phyloP scores from a whole-genome alignment of 805 yeast genomes.

The Teunomyces aglyptinius region DNA sequence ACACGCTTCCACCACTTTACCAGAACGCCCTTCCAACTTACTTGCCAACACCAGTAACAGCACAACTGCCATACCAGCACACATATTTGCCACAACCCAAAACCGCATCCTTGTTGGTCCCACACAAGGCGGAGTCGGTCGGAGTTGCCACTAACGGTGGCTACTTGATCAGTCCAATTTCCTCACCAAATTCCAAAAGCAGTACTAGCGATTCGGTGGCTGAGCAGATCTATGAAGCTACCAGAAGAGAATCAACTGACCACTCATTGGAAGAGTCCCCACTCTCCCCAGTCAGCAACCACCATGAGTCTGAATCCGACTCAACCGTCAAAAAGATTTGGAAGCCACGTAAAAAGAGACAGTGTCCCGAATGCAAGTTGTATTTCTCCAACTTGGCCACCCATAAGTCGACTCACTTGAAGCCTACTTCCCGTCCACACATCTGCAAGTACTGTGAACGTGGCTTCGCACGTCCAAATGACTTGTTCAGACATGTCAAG shows the following conservation, averaged over 20 bases:
- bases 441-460: slow-evolving; percentile 74
- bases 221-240: slow-evolving; percentile 1
- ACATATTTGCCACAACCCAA: slow-evolving; percentile 3
- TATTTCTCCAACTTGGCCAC: slow-evolving; percentile 80
- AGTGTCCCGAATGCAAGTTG: slow-evolving; percentile 67
- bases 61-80: slow-evolving; percentile 4
- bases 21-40: background rate
- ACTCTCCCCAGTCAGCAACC: background rate
- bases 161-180: slow-evolving; percentile 12
- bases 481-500: slow-evolving; percentile 78
- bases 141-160: slow-evolving; percentile 2
- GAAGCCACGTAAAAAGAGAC: slow-evolving; percentile 61
- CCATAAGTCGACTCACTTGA: slow-evolving; percentile 74
- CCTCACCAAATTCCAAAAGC: slow-evolving; percentile 14
- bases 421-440: slow-evolving; percentile 72
- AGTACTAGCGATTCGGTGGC: slow-evolving; percentile 3
- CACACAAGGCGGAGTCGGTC: background rate
- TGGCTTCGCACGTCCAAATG: slow-evolving; percentile 87
- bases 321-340: slow-evolving; percentile 18
- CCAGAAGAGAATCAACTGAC: background rate
- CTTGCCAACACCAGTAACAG: slow-evolving; percentile 2
- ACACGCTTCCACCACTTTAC: slow-evolving; percentile 2
- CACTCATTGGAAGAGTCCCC: slow-evolving; percentile 1
- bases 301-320: slow-evolving; percentile 1
- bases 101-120: background rate